Evolutionary conservation across 768 basidiomycete species (phyloP).

Genomic region (Ramaria sp.): DNA sequence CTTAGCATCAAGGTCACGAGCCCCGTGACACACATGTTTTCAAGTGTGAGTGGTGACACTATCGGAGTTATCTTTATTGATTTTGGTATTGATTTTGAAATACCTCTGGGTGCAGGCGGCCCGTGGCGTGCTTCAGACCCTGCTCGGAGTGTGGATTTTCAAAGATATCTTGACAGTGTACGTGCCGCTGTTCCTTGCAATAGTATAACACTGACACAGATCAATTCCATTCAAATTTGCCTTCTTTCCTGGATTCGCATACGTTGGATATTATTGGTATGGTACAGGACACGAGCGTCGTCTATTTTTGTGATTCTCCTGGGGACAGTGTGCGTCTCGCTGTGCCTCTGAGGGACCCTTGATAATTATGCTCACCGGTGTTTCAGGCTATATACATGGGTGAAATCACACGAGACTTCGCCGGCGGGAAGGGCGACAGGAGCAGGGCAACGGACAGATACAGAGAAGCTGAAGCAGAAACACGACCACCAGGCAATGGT

Average conservation of each 20-base stretch:
- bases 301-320: slow-evolving; percentile 57
- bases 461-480: background rate
- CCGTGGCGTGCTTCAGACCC: slow-evolving; percentile 73
- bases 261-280: too few relatives aligned
- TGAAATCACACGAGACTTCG: slow-evolving; percentile 17
- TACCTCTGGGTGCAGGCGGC: slow-evolving; percentile 40
- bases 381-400: slow-evolving; percentile 50
- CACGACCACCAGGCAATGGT: too few relatives aligned
- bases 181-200: slow-evolving; percentile 18
- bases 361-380: background rate
- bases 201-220: background rate
- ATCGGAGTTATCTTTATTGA: background rate
- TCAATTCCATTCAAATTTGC: background rate
- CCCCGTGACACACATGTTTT: slow-evolving; percentile 81
- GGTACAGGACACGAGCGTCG: slow-evolving; percentile 44
- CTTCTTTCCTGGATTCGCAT: background rate
- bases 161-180: slow-evolving; percentile 63
- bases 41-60: slow-evolving; percentile 38
- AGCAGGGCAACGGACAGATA: background rate
- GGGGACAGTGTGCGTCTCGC: slow-evolving; percentile 48
- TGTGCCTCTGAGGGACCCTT: too few relatives aligned
- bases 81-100: background rate
- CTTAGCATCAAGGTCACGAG: slow-evolving; percentile 76
- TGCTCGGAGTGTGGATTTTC: slow-evolving; percentile 70
- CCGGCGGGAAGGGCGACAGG: background rate